phyloP scores from a whole-genome alignment of 768 basidiomycete genomes.

The Trametes cinnabarina region DNA sequence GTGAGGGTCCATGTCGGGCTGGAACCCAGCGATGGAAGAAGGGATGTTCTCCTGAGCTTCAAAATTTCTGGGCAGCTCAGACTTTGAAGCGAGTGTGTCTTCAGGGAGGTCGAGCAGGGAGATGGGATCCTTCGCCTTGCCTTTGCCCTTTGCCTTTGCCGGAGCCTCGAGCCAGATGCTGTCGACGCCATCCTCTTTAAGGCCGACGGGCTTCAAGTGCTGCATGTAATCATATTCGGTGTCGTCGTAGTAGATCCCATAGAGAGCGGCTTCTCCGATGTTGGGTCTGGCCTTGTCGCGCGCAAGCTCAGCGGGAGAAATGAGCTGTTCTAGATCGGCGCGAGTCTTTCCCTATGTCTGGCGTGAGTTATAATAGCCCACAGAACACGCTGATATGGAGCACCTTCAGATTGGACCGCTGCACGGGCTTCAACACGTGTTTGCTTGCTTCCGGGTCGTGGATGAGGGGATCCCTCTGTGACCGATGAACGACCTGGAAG shows the following conservation, averaged over 20 bases:
- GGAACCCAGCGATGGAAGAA: conserved; percentile 80
- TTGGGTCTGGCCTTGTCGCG: conserved; percentile 48
- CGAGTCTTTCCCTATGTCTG: conserved; percentile 69
- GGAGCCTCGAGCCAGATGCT: conserved; percentile 81
- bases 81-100: conserved; percentile 69
- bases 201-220: conserved; percentile 79
- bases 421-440: conserved; percentile 85
- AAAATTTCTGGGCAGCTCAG: conserved; percentile 72
- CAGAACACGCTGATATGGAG: conserved; percentile 40
- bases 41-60: conserved; percentile 79
- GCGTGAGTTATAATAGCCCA: conserved; percentile 1
- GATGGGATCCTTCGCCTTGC: conserved; percentile 37
- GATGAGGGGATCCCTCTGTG: conserved; percentile 92
- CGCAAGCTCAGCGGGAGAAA: conserved; percentile 47
- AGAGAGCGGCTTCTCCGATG: conserved; percentile 83
- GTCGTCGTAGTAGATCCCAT: conserved; percentile 94
- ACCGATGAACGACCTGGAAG: conserved; percentile 96
- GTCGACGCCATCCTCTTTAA: conserved; percentile 78
- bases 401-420: conserved; percentile 65
- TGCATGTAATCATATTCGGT: conserved; percentile 98
- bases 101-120: conserved; percentile 58
- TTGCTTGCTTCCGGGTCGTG: conserved; percentile 87
- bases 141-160: conserved; percentile 40
- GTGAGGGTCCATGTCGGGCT: conserved; percentile 96
- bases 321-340: conserved; percentile 67